These are phyloP conservation scores for Sporothrix brasiliensis DNA, from an alignment of 2,329 filamentous ascomycete species.

Conservation along the genomic window DNA sequence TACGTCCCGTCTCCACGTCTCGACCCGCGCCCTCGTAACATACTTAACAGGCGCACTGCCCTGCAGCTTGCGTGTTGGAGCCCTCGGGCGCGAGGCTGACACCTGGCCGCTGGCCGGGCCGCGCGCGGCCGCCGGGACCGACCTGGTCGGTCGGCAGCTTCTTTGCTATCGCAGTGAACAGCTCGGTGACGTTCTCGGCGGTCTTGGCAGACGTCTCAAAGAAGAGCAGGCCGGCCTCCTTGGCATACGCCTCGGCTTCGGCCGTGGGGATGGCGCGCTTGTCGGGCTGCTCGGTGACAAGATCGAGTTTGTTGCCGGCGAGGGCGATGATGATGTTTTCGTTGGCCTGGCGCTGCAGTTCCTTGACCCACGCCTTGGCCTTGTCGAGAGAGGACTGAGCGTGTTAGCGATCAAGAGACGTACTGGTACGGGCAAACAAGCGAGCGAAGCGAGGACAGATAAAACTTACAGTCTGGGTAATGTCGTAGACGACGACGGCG, in stretches of 20 bases:
- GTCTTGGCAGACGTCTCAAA: conserved; percentile 99
- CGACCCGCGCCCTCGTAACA: neutral
- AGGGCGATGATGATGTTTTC: conserved; percentile 99
- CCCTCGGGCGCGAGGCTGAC: conserved; percentile 61
- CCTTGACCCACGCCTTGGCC: conserved; percentile 99
- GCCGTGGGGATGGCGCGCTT: conserved; percentile 88
- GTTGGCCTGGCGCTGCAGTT: conserved; percentile 97
- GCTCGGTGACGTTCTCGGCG: conserved; percentile 89
- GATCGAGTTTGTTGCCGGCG: conserved; percentile 95
- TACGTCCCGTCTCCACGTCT: neutral
- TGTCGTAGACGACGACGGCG: conserved; percentile 98
- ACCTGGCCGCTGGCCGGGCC: conserved; percentile 63
- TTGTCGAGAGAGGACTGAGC: conserved; percentile 90
- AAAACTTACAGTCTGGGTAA: conserved; percentile 88
- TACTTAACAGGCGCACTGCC: conserved; percentile 61
- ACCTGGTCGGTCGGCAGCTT: conserved; percentile 95
- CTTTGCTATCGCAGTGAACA: conserved; percentile 97
- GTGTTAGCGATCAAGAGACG: neutral
- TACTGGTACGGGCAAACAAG: neutral
- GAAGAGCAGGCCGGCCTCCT: conserved; percentile 90
- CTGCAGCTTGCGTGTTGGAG: conserved; percentile 59
- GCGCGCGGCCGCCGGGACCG: conserved; percentile 79
- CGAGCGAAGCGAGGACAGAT: neutral
- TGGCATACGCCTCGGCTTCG: conserved; percentile 93
- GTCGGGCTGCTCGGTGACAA: conserved; percentile 91